phyloP scores from a whole-genome alignment of 305 asterid species.

The Lippia alba region DNA sequence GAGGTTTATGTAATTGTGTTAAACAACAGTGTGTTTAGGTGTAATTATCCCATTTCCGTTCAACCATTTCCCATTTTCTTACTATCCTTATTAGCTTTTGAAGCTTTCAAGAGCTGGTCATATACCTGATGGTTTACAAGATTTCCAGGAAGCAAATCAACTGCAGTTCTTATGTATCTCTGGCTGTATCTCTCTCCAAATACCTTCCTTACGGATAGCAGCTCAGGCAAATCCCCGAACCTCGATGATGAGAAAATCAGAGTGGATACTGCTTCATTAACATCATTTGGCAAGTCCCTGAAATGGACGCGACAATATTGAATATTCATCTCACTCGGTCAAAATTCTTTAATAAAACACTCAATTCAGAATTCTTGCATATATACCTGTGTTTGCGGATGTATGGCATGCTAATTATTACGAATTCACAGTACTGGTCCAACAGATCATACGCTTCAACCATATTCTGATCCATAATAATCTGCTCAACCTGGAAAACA shows the following conservation, averaged over 20 bases:
- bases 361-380: not conserved
- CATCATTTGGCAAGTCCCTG: constrained; percentile 84
- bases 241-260: constrained; percentile 81
- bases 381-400: constrained; percentile 66
- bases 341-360: too few species aligned
- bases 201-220: constrained; percentile 56
- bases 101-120: too few species aligned
- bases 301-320: not conserved
- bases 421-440: constrained; percentile 44
- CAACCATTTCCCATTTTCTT: too few species aligned
- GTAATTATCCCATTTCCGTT: too few species aligned
- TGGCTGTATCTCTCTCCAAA: constrained; percentile 69
- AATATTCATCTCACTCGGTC: not conserved
- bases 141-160: constrained; percentile 67
- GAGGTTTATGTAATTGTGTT: too few species aligned
- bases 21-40: too few species aligned
- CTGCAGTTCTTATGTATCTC: constrained; percentile 52
- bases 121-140: constrained; percentile 77
- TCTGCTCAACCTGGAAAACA: constrained; percentile 69
- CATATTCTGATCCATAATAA: constrained; percentile 58
- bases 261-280: constrained; percentile 77
- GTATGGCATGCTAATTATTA: constrained; percentile 55
- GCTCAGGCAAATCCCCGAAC: constrained; percentile 85
- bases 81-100: too few species aligned
- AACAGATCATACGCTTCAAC: constrained; percentile 64